Evolutionary conservation across 202 grass and related monocot genomes (phyloP).

Genomic region (Musa balbisiana): DNA sequence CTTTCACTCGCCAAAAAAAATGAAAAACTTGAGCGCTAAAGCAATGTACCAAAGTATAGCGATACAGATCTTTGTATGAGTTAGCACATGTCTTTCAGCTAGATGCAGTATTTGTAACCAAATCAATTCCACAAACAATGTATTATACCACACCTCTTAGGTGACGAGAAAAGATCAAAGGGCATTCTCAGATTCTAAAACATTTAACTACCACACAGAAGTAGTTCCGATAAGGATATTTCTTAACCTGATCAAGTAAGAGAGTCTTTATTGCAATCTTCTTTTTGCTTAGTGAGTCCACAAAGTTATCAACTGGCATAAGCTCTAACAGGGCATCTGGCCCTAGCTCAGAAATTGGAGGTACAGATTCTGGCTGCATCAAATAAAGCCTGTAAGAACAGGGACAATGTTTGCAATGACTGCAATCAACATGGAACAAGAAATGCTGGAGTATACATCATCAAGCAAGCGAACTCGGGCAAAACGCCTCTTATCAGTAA

Average conservation of each 20-base stretch:
- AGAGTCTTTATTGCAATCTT: slow-evolving; percentile 88
- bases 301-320: slow-evolving; percentile 51
- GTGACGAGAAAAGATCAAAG: not conserved
- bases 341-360: slow-evolving; percentile 90
- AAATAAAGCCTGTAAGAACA: slow-evolving; percentile 9
- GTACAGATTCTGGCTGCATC: slow-evolving; percentile 64
- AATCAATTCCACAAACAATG: no score
- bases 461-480: slow-evolving; percentile 77
- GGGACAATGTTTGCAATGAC: not conserved
- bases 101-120: not conserved
- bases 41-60: not conserved
- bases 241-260: slow-evolving; percentile 81
- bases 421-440: not conserved
- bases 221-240: not conserved
- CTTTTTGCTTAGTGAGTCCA: slow-evolving; percentile 44
- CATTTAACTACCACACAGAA: not conserved
- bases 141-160: not conserved
- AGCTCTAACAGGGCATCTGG: slow-evolving; percentile 83
- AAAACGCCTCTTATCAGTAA: slow-evolving; percentile 95
- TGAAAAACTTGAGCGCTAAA: not conserved
- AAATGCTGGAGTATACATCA: slow-evolving; percentile 37
- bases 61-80: not conserved
- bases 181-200: not conserved
- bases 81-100: not conserved
- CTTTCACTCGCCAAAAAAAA: not conserved